Percentiles rank a stretch among this genome's conserved stretches.
Conservation (phyloP, 495 filamentous ascomycete genomes). For the Talaromyces ruber region DNA sequence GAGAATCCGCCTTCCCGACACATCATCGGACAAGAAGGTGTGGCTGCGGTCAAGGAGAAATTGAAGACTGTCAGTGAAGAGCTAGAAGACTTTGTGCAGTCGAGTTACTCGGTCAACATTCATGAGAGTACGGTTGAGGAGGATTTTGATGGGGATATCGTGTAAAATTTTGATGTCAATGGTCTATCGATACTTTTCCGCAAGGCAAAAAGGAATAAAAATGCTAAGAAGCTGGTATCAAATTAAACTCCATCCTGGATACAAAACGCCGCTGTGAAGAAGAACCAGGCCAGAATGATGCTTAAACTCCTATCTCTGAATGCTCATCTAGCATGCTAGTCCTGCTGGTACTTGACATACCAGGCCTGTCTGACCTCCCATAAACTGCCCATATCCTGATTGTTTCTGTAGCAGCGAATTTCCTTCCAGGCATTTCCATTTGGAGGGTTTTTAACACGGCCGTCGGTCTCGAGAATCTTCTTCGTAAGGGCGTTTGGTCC, state of each 20-base stretch:
- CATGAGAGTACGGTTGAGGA: conserved; percentile 15
- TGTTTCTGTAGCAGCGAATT: conserved; percentile 39
- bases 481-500: conserved; percentile 21
- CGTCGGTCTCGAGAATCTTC: conserved; percentile 36
- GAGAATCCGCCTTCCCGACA: conserved; percentile 93
- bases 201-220: not conserved
- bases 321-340: not conserved
- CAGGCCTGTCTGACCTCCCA: conserved; percentile 45
- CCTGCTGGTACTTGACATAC: conserved; percentile 17
- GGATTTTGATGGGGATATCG: not conserved
- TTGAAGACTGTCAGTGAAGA: conserved; percentile 94
- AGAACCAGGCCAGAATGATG: not conserved
- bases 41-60: conserved; percentile 87
- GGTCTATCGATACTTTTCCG: not conserved
- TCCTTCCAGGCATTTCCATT: conserved; percentile 44
- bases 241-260: not conserved
- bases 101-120: conserved; percentile 77
- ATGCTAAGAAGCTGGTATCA: not conserved
- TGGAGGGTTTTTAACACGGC: conserved; percentile 19
- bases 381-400: conserved; percentile 48
- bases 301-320: not conserved
- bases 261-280: not conserved
- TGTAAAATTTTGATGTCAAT: not conserved
- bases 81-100: conserved; percentile 89
- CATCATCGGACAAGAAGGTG: conserved; percentile 87